A percentile compares a stretch with the other conserved stretches of the same genome.
These are phyloP conservation scores for Rutstroemia sp. DNA, from an alignment of 2,329 filamentous ascomycete species.

Conservation along the genomic window DNA sequence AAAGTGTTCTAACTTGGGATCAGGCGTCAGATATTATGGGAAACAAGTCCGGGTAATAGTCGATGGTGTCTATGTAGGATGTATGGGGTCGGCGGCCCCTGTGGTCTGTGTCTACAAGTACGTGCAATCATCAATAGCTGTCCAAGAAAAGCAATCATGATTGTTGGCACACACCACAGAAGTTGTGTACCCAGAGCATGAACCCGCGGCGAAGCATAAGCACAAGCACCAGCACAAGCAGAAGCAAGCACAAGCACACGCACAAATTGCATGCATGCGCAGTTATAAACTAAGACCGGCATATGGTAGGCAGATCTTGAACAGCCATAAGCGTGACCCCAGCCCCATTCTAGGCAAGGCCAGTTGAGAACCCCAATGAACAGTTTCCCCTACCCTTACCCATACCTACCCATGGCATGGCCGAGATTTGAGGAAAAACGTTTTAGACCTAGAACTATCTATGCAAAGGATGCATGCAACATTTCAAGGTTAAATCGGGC, in stretches of 20 bases:
- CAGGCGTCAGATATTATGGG: background rate
- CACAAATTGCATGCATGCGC: conserved; percentile 7
- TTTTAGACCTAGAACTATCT: conserved; percentile 19
- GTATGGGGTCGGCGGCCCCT: background rate
- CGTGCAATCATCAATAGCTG: background rate
- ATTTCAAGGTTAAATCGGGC: background rate
- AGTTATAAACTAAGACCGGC: conserved; percentile 6
- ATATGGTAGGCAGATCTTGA: conserved; percentile 5
- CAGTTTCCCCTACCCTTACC: background rate
- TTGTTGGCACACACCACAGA: background rate
- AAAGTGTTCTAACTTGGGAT: conserved; percentile 6
- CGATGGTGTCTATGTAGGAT: background rate
- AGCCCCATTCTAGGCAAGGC: background rate
- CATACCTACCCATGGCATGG: background rate
- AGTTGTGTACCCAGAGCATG: background rate
- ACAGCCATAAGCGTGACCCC: background rate
- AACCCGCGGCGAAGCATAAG: background rate
- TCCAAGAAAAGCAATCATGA: background rate
- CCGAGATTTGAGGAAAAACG: conserved; percentile 19
- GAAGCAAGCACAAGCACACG: conserved; percentile 3
- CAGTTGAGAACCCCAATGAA: no score
- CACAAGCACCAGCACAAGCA: background rate
- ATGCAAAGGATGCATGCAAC: background rate
- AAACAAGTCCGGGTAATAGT: background rate
- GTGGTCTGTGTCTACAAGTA: background rate